phyloP scores from a whole-genome alignment of 192 early-diverging fungal species.

The Podila minutissima region DNA sequence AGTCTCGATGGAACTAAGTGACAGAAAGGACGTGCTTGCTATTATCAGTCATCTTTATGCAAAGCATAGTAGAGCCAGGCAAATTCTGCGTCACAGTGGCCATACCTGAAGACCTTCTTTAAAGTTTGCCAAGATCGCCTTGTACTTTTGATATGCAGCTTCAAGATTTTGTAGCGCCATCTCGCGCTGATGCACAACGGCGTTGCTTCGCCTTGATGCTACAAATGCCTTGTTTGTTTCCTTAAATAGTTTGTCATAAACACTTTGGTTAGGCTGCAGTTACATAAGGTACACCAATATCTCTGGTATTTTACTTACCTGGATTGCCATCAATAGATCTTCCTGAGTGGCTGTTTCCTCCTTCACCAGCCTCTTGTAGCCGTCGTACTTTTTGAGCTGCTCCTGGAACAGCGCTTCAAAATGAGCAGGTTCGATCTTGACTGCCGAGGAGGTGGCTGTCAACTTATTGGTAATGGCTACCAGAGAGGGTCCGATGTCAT shows the following conservation, averaged over 20 bases:
- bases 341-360: constrained; percentile 72
- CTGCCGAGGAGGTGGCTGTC: constrained; percentile 66
- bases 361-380: constrained; percentile 63
- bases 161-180: constrained; percentile 82
- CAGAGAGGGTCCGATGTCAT: constrained; percentile 81
- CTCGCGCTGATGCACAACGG: constrained; percentile 72
- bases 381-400: constrained; percentile 77
- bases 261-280: too few species aligned
- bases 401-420: constrained; percentile 81
- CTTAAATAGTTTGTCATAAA: constrained; percentile 1
- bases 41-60: neutral
- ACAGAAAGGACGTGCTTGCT: neutral
- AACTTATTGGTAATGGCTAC: constrained; percentile 73
- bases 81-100: neutral
- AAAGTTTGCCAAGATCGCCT: constrained; percentile 78
- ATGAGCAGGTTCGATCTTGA: constrained; percentile 79
- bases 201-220: constrained; percentile 66
- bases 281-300: too few species aligned
- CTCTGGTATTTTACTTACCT: constrained; percentile 9
- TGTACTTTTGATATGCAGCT: constrained; percentile 76
- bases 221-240: constrained; percentile 76
- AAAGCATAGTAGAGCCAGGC: neutral
- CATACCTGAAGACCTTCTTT: constrained; percentile 79
- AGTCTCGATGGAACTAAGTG: constrained; percentile 52
- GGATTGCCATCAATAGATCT: constrained; percentile 65